These are phyloP conservation scores for Hebeloma cylindrosporum DNA, from an alignment of 768 basidiomycete species.

Conservation along the genomic window DNA sequence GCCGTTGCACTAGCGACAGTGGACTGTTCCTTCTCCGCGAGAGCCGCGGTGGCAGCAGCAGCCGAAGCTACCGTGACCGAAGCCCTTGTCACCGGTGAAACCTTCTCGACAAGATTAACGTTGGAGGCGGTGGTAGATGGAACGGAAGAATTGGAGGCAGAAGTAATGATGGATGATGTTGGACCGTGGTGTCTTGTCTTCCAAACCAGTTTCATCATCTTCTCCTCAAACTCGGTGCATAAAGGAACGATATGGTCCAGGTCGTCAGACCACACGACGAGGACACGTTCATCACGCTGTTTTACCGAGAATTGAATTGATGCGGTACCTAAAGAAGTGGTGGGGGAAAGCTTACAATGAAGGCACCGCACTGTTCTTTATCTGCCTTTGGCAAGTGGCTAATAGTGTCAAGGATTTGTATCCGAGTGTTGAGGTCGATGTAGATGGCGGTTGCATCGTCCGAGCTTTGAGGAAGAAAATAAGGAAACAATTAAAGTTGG, in stretches of 20 bases:
- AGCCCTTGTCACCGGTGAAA: constrained; percentile 29
- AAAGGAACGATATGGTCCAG: constrained; percentile 76
- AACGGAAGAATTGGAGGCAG: constrained; percentile 37
- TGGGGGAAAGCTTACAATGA: constrained; percentile 54
- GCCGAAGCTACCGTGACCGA: constrained; percentile 30
- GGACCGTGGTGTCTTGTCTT: constrained; percentile 39
- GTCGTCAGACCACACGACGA: constrained; percentile 84
- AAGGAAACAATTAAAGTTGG: constrained; percentile 2
- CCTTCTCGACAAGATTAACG: constrained; percentile 57
- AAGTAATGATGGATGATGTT: constrained; percentile 39
- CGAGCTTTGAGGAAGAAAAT: constrained; percentile 36
- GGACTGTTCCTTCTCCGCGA: constrained; percentile 30
- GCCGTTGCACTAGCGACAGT: constrained; percentile 17
- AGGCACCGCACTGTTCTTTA: constrained; percentile 90
- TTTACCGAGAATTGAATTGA: constrained; percentile 12
- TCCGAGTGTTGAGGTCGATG: constrained; percentile 78
- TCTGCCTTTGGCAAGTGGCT: constrained; percentile 69
- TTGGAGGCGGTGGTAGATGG: constrained; percentile 53
- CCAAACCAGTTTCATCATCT: constrained; percentile 60
- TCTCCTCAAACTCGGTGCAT: constrained; percentile 71
- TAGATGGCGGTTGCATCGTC: constrained; percentile 64
- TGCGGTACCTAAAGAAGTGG: neutral
- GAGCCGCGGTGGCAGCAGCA: constrained; percentile 31
- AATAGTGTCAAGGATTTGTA: constrained; percentile 80
- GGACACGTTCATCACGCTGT: constrained; percentile 79